A percentile compares a stretch with the other conserved stretches of the same genome.
These are phyloP conservation scores for Fragaria vesca DNA, from an alignment of 306 rosid species.

Conservation along the genomic window DNA sequence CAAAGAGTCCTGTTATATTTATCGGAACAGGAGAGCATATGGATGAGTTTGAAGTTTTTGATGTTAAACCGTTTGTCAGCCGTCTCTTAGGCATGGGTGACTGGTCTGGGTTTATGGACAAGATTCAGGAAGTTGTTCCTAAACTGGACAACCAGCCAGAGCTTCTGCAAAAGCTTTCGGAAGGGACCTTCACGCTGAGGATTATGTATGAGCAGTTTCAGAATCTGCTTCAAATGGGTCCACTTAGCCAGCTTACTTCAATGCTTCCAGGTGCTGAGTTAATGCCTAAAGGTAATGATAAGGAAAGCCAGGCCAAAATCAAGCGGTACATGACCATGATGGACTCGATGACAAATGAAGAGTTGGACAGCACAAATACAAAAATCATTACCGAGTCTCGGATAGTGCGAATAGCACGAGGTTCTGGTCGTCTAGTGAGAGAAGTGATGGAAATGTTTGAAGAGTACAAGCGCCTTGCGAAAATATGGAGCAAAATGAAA, in stretches of 20 bases:
- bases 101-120: conserved; percentile 82
- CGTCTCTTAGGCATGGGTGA: conserved; percentile 90
- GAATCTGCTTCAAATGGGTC: conserved; percentile 78
- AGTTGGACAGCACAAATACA: conserved; percentile 79
- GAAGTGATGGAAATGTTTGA: conserved; percentile 87
- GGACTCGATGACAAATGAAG: conserved; percentile 98
- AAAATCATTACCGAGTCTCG: conserved; percentile 77
- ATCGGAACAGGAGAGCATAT: conserved; percentile 86
- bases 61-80: conserved; percentile 86
- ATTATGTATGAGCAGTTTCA: conserved; percentile 90
- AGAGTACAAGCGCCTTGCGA: conserved; percentile 80
- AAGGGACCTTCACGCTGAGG: conserved; percentile 80
- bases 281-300: conserved; percentile 89
- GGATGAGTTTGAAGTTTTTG: conserved; percentile 88
- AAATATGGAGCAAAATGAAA: conserved; percentile 77
- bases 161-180: conserved; percentile 77
- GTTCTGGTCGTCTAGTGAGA: conserved; percentile 64
- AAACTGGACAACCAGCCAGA: conserved; percentile 82
- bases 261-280: conserved; percentile 82
- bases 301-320: conserved; percentile 86
- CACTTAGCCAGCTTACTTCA: conserved; percentile 63
- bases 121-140: conserved; percentile 88
- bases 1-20: conserved; percentile 84
- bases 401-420: conserved; percentile 78
- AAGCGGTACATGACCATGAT: conserved; percentile 97